These are phyloP conservation scores for Psidium guajava DNA, from an alignment of 345 rosid genomes.

Conservation along the genomic window DNA sequence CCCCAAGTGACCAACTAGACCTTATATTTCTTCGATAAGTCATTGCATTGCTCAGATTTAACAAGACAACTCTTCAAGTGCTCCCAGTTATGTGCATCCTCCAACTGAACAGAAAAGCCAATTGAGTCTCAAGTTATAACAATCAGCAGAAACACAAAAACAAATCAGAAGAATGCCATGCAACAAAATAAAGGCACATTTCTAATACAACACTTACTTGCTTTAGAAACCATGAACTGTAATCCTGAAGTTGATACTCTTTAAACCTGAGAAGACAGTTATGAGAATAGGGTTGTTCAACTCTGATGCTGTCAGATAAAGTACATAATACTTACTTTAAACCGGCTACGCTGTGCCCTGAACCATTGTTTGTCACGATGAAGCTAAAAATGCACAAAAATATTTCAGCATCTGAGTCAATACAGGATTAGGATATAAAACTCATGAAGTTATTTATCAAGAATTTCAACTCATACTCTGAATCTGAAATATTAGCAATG, in stretches of 20 bases:
- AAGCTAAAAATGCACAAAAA: slow-evolving; percentile 36
- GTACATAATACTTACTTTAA: slow-evolving; percentile 39
- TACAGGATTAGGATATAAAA: not conserved
- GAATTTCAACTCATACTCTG: not conserved
- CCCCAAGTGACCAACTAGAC: slow-evolving; percentile 13
- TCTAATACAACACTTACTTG: slow-evolving; percentile 21
- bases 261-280: slow-evolving; percentile 50
- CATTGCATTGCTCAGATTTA: slow-evolving; percentile 63
- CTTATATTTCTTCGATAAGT: slow-evolving; percentile 60
- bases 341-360: slow-evolving; percentile 64
- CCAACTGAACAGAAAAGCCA: slow-evolving; percentile 36
- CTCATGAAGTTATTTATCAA: not conserved
- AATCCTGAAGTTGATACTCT: slow-evolving; percentile 90
- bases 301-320: not conserved
- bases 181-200: not conserved
- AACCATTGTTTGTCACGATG: slow-evolving; percentile 77
- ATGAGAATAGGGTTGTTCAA: not conserved
- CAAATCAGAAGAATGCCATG: not conserved
- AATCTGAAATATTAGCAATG: not conserved
- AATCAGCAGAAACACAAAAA: not conserved
- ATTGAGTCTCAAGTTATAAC: not conserved
- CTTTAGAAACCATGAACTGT: slow-evolving; percentile 82
- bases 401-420: not conserved
- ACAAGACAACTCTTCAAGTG: slow-evolving; percentile 86
- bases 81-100: slow-evolving; percentile 59